Evolutionary conservation across 2,329 filamentous ascomycete genomes (phyloP), one percentile per base, ranked within the genome.

Genomic region (Fusarium beomiforme): DNA sequence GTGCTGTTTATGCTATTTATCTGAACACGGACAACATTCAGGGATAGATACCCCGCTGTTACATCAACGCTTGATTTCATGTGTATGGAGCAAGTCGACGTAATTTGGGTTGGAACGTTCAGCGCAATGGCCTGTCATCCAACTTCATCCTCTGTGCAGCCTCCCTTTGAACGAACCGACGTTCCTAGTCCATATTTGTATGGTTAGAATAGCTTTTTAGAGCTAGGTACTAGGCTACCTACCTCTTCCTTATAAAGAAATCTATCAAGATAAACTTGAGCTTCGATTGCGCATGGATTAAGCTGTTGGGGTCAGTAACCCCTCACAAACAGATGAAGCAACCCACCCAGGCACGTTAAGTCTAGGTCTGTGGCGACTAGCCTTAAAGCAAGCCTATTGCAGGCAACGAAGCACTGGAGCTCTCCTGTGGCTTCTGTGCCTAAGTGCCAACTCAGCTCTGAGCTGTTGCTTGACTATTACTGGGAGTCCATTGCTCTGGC

Each of bases 321-420:
- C 55, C 37, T 43, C 46, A 31, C 17, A 50, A 36, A 19, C 29
- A 33, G 23, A n/a, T n/a, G n/a, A 41, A 31, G 59, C 31, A 50
- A 21, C 47, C 31, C 24, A 61, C n/a, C 26, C 21, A 33, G 36
- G 46, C 31, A 55, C 29, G 54, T 56, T 49, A 59, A 47, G 56
- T 72, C 69, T 37, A 59, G n/a, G 17, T 24, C 33, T 19, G 49
- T 67, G 69, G 56, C 60, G 69, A 44, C 33, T 46, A 50, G 19
- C 41, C 39, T 59, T 42, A 13, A 53, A 36, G 34, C 19, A 46
- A 49, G 34, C 31, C 36, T 65, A 54, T 42, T 46, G 24, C 23
- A 51, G 29, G 34, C 16, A 56, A 43, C 24, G 34, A 36, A 62
- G 51, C 39, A 41, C 50, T 53, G 41, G 59, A 65, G 41, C 39